Base-by-base conservation (phyloP, 768 basidiomycete species). In the Panaeolus cyanescens region DNA sequence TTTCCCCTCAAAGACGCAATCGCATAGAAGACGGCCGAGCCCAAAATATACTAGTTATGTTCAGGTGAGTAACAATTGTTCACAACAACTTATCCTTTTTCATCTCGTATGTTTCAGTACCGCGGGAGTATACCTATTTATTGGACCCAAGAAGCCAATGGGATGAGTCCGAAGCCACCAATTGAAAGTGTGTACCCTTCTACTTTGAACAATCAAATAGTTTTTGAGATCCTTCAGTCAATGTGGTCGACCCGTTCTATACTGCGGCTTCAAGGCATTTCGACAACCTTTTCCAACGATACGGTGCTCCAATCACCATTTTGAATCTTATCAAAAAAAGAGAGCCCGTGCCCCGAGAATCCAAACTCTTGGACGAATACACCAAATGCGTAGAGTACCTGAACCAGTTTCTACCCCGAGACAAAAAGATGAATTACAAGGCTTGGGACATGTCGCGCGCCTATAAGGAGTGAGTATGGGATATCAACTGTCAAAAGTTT, bases 381-480 rank as follows among this genome's bases (percentile, higher is more conserved):
- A 92, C 90, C 0, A 87, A 95, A 71, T 99, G 97, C 70, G 89
- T 98, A 17, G 74, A 83, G 54, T 99, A 97, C 70, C 81, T 99
- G 31, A 99, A 99, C 64, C 96, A 99, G 71, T 98, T 97, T 74
- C 75, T 99, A 12, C 96, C 97, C 0, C 80, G 81, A 6, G 89
- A 81, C 28, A 90, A 92, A 76, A 88, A 89, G 77, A 93, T 99
- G 87, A 81, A 88, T 13, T 97, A 99, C 70, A 86, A 93, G 40
- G 87, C 95, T 13, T 99, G 95, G 93, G 97, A 99, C 72, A 97
- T 99, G 92, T 89, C 91, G 4, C 83, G 91, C 37, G 95, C 96
- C 2, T 93, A 95, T 65, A 97, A 97, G 72, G 92, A 94, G 95
- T 93, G 67, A n/a, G 70, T 71, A 6, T 19, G 32, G 22, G 31